Evolutionary conservation across 1,139 yeast genomes (phyloP).

Genomic region (Kurtzmaniella quercitrusa): DNA sequence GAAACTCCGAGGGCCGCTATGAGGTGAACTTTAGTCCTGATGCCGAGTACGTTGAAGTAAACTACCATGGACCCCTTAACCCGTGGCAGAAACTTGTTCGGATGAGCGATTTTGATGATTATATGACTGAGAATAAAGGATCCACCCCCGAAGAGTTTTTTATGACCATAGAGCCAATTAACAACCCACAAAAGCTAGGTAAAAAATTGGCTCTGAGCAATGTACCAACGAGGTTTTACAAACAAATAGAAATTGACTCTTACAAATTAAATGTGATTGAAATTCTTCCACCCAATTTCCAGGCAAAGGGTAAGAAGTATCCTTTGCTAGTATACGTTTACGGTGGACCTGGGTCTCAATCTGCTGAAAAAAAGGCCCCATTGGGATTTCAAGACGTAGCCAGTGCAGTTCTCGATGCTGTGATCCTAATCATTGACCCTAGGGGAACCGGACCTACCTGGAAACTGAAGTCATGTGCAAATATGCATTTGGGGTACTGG

Average conservation of each 20-base stretch:
- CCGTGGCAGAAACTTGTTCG: slow-evolving; percentile 65
- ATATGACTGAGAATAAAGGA: slow-evolving; percentile 9
- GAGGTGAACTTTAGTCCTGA: slow-evolving; percentile 45
- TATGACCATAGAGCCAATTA: slow-evolving; percentile 26
- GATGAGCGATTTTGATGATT: slow-evolving; percentile 29
- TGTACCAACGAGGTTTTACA: slow-evolving; percentile 54
- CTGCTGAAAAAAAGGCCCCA: slow-evolving; percentile 49
- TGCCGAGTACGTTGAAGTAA: slow-evolving; percentile 51
- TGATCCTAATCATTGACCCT: slow-evolving; percentile 85
- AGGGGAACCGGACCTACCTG: slow-evolving; percentile 94
- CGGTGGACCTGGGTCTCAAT: slow-evolving; percentile 94
- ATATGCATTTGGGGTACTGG: slow-evolving; percentile 71
- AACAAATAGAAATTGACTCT: slow-evolving; percentile 36
- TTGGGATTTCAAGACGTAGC: slow-evolving; percentile 69
- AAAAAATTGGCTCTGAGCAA: slow-evolving; percentile 28
- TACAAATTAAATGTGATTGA: slow-evolving; percentile 65
- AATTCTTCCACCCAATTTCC: slow-evolving; percentile 68
- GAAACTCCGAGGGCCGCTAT: slow-evolving; percentile 25
- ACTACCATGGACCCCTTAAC: slow-evolving; percentile 59
- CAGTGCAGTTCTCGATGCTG: slow-evolving; percentile 63
- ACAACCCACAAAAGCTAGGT: slow-evolving; percentile 23
- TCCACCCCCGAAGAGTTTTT: slow-evolving; percentile 15
- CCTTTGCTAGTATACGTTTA: slow-evolving; percentile 82
- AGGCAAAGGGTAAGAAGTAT: slow-evolving; percentile 42
- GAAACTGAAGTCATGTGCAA: slow-evolving; percentile 53